Evolutionary conservation across 768 basidiomycete genomes (phyloP).

Genomic region (Scleroderma citrinum): DNA sequence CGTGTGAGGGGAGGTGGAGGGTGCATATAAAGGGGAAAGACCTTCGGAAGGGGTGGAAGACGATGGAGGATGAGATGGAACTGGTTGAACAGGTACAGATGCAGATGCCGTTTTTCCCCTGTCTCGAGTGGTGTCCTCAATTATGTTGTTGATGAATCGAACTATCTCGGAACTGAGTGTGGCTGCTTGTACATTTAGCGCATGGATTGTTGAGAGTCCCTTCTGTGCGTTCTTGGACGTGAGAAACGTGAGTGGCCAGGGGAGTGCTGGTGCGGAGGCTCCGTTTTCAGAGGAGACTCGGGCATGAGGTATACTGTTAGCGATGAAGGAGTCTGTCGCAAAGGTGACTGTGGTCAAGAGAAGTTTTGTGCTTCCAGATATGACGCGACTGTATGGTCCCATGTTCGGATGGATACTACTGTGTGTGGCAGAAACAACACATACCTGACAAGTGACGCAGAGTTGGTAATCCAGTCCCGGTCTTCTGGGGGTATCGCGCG

Average conservation of each 20-base stretch:
- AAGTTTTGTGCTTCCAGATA: slow-evolving; percentile 60
- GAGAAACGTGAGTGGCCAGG: slow-evolving; percentile 50
- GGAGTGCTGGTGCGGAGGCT: slow-evolving; percentile 15
- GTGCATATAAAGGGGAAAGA: background rate
- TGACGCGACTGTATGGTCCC: slow-evolving; percentile 46
- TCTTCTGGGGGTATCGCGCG: slow-evolving; percentile 60
- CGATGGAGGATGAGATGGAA: background rate
- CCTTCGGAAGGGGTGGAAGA: background rate
- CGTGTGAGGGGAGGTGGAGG: background rate
- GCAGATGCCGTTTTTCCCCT: slow-evolving; percentile 19
- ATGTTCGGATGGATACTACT: background rate
- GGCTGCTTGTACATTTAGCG: slow-evolving; percentile 59
- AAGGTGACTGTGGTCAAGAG: slow-evolving; percentile 48
- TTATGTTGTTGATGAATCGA: slow-evolving; percentile 51
- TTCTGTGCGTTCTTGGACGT: slow-evolving; percentile 54
- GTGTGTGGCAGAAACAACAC: no score
- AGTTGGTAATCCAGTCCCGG: slow-evolving; percentile 56
- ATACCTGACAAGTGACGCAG: slow-evolving; percentile 10
- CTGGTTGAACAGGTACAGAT: background rate
- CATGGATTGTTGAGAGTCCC: slow-evolving; percentile 55
- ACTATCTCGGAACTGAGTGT: slow-evolving; percentile 61
- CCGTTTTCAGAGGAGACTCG: slow-evolving; percentile 14
- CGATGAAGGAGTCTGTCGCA: background rate
- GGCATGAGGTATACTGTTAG: slow-evolving; percentile 48
- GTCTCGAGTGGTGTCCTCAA: slow-evolving; percentile 49